phyloP scores from a whole-genome alignment of 1,139 yeast genomes.

The Geotrichum restrictum region DNA sequence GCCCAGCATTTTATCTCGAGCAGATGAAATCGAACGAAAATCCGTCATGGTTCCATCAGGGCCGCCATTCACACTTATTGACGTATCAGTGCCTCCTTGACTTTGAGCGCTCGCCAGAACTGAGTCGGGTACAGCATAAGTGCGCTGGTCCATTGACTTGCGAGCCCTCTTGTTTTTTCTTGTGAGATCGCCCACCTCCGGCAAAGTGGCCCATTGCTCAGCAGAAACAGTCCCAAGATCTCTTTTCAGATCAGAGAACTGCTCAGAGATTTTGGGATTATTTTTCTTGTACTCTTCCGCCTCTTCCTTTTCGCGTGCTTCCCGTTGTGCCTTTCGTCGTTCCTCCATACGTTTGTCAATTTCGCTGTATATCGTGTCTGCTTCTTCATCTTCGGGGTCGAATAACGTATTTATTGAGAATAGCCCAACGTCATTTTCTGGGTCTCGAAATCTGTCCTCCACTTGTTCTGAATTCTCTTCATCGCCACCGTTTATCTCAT shows the following conservation, averaged over 20 bases:
- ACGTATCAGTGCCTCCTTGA: constrained; percentile 37
- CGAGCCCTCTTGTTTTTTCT: constrained; percentile 70
- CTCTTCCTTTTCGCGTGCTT: constrained; percentile 35
- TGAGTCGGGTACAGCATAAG: constrained; percentile 80
- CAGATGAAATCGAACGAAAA: constrained; percentile 49
- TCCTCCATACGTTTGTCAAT: constrained; percentile 56
- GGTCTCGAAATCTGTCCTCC: constrained; percentile 38
- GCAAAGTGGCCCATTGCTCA: constrained; percentile 76
- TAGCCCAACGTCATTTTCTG: constrained; percentile 43
- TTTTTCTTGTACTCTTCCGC: constrained; percentile 30
- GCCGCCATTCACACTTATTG: constrained; percentile 33
- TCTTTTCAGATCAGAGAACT: constrained; percentile 60
- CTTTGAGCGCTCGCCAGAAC: constrained; percentile 43
- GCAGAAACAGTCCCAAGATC: constrained; percentile 56
- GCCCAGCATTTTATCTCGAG: constrained; percentile 52
- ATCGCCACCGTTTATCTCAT: constrained; percentile 39
- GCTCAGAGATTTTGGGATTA: constrained; percentile 40
- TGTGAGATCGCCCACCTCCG: constrained; percentile 88
- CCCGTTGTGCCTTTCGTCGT: constrained; percentile 40
- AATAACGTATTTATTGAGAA: constrained; percentile 32
- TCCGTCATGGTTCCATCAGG: constrained; percentile 41
- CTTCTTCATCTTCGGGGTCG: constrained; percentile 65
- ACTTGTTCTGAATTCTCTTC: constrained; percentile 35
- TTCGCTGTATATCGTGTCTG: constrained; percentile 62
- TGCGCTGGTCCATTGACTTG: constrained; percentile 60